These are phyloP conservation scores for Colletotrichum salicis DNA, from an alignment of 2,329 filamentous ascomycete genomes.

Conservation along the genomic window DNA sequence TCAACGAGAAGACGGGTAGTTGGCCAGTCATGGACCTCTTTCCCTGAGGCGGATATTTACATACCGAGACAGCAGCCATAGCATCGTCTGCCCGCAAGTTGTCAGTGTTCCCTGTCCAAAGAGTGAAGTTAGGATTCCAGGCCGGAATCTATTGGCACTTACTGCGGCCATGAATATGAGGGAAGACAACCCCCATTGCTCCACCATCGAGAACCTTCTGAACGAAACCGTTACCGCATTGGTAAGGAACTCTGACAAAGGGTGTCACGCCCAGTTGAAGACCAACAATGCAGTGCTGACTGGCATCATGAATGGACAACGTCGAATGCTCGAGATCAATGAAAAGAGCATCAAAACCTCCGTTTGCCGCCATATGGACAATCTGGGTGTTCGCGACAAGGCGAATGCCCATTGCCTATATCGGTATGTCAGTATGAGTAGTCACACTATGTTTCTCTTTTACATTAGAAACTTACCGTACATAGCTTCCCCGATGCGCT, in stretches of 20 bases:
- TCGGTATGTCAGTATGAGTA: background rate
- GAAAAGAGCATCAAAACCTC: conserved; percentile 49
- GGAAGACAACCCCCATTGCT: conserved; percentile 41
- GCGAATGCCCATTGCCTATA: conserved; percentile 43
- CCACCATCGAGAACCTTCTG: conserved; percentile 42
- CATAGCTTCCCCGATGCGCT: conserved; percentile 13
- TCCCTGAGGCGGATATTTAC: conserved; percentile 41
- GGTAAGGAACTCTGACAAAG: conserved; percentile 40
- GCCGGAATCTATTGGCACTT: background rate
- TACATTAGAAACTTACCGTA: background rate
- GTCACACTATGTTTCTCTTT: no score
- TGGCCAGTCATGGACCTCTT: conserved; percentile 41
- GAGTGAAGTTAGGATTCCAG: background rate
- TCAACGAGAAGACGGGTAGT: conserved; percentile 39
- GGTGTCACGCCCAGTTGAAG: conserved; percentile 36
- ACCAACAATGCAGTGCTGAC: conserved; percentile 42
- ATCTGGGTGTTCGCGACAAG: conserved; percentile 42
- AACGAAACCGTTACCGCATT: conserved; percentile 41
- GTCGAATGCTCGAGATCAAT: conserved; percentile 52
- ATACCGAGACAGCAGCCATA: conserved; percentile 40
- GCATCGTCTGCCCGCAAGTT: conserved; percentile 37
- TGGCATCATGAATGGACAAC: conserved; percentile 44
- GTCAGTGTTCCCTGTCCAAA: background rate
- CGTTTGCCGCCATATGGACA: conserved; percentile 46
- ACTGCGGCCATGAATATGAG: conserved; percentile 38